Conservation (phyloP, 2,329 filamentous ascomycete genomes). For the Cercospora zeina region DNA sequence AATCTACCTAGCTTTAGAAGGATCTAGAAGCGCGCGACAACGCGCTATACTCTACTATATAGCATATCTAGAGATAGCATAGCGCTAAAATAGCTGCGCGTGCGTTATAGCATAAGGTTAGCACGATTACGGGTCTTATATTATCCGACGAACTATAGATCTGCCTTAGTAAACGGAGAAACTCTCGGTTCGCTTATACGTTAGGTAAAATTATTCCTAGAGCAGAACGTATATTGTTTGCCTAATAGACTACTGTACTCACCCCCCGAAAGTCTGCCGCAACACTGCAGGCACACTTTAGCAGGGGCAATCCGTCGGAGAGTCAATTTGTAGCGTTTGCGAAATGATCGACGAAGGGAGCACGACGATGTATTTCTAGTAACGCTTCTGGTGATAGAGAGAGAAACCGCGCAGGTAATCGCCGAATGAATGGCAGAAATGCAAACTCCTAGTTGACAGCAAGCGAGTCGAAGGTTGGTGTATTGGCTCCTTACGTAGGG, state of each 20-base stretch:
- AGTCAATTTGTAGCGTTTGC: slow-evolving; percentile 8
- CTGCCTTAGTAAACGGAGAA: slow-evolving; percentile 7
- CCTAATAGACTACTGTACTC: slow-evolving; percentile 11
- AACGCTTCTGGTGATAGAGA: slow-evolving; percentile 5
- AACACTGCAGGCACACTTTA: slow-evolving; percentile 7
- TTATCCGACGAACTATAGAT: slow-evolving; percentile 9
- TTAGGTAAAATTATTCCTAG: not conserved
- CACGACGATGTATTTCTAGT: slow-evolving; percentile 8
- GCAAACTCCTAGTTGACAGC: not conserved
- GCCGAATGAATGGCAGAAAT: not conserved
- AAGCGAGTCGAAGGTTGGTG: not conserved
- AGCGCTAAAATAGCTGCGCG: not conserved
- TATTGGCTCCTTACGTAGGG: slow-evolving; percentile 8
- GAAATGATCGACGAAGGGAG: slow-evolving; percentile 1
- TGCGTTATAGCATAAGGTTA: slow-evolving; percentile 5
- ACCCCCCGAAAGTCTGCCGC: not conserved
- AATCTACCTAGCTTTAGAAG: slow-evolving; percentile 4
- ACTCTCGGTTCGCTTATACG: slow-evolving; percentile 7
- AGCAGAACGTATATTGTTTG: slow-evolving; percentile 5
- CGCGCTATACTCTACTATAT: slow-evolving; percentile 9
- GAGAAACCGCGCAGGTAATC: not conserved
- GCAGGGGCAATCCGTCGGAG: not conserved
- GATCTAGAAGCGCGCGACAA: slow-evolving; percentile 3
- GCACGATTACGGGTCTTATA: slow-evolving; percentile 10
- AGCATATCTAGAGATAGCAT: slow-evolving; percentile 9